Percentiles rank a stretch among this genome's conserved stretches.
Evolutionary conservation across 2,329 filamentous ascomycete species (phyloP).

Genomic region (Colletotrichum sp.): DNA sequence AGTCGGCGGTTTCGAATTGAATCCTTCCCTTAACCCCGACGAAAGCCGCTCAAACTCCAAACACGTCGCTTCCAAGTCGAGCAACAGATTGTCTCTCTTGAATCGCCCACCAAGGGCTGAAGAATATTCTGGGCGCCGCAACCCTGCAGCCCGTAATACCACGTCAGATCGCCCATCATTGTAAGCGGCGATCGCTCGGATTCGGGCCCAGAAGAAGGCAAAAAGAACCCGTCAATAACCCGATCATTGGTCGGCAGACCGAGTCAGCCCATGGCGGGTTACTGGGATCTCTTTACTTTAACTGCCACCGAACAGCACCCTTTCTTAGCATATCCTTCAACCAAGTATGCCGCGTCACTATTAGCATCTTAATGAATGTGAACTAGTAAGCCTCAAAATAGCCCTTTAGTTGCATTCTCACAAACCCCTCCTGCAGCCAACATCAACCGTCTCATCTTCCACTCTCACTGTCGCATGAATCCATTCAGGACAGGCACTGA

Average conservation of each 20-base stretch:
- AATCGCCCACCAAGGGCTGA: not conserved
- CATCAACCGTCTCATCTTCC: not conserved
- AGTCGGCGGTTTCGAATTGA: slow-evolving; percentile 34
- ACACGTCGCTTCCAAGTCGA: not conserved
- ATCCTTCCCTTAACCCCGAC: not conserved
- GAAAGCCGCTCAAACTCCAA: not conserved
- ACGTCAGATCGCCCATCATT: not conserved
- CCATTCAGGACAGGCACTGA: not conserved
- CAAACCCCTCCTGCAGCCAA: not conserved
- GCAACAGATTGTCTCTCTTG: not conserved
- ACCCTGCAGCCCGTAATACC: not conserved
- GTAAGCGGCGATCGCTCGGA: not conserved
- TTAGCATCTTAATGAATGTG: not conserved
- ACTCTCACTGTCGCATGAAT: not conserved
- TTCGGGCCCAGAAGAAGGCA: not conserved
- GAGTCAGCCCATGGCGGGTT: not conserved
- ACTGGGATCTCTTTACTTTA: not conserved
- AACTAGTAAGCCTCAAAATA: not conserved
- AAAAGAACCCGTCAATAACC: not conserved
- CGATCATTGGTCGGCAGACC: not conserved
- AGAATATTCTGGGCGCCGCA: not conserved
- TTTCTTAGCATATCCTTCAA: not conserved
- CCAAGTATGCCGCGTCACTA: not conserved
- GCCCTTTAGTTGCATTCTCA: not conserved
- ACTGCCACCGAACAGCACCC: not conserved